phyloP scores from a whole-genome alignment of 345 rosid species.

The Rhodamnia argentea region DNA sequence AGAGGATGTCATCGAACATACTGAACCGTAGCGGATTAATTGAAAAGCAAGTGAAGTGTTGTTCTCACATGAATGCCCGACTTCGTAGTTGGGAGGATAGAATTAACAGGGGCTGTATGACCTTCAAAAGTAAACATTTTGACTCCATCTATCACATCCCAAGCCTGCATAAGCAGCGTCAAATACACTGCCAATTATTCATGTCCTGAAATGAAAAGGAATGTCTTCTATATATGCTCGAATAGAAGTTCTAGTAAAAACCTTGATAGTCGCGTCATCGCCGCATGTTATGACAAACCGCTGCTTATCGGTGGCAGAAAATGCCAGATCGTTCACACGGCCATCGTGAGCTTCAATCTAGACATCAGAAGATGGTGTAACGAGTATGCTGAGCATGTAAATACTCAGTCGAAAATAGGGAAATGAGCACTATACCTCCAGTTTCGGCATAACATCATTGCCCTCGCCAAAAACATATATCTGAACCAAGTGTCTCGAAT shows the following conservation, averaged over 20 bases:
- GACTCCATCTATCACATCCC: conserved; percentile 45
- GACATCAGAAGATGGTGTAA: not conserved
- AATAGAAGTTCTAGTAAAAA: conserved; percentile 8
- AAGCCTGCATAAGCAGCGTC: conserved; percentile 29
- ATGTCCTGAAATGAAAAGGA: not conserved
- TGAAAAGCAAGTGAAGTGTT: not conserved
- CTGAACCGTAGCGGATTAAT: not conserved
- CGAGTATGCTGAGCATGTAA: not conserved
- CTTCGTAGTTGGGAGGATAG: conserved; percentile 55
- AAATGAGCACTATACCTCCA: conserved; percentile 18
- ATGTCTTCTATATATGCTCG: not conserved
- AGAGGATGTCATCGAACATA: not conserved
- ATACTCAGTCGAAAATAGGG: not conserved
- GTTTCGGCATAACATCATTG: conserved; percentile 14
- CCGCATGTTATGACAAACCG: conserved; percentile 64
- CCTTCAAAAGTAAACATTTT: conserved; percentile 60
- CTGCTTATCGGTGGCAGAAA: conserved; percentile 38
- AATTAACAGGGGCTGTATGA: conserved; percentile 62
- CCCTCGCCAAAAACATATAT: conserved; percentile 14
- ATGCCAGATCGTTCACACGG: conserved; percentile 69
- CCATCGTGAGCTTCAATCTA: conserved; percentile 81
- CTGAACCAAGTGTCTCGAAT: conserved; percentile 33
- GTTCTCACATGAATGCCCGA: conserved; percentile 39
- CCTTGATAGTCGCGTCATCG: conserved; percentile 74
- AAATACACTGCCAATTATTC: not conserved